phyloP scores from a whole-genome alignment of 192 early-diverging fungal genomes.

The Geranomyces michiganensis region DNA sequence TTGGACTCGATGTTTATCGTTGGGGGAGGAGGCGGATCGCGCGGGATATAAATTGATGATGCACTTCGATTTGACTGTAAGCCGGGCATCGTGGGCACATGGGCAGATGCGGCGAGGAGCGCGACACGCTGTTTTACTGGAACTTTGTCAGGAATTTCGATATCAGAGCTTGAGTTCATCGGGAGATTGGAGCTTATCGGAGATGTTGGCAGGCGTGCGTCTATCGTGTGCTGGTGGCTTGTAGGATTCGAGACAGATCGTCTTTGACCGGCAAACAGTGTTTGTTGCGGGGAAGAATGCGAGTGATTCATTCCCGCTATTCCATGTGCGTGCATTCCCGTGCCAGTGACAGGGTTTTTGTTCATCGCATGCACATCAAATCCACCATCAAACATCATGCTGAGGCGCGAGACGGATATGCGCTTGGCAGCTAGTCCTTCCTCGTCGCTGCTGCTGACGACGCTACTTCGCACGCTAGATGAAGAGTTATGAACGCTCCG shows the following conservation, averaged over 20 bases:
- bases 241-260: background rate
- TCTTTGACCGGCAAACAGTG: background rate
- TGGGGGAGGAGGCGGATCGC: background rate
- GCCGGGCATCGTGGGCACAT: no score
- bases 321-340: no score
- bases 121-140: conserved; percentile 18
- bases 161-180: background rate
- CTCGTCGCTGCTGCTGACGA: background rate
- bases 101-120: background rate
- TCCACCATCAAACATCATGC: conserved; percentile 32
- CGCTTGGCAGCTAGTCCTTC: conserved; percentile 6
- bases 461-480: background rate
- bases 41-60: conserved; percentile 3
- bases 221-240: background rate
- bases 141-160: conserved; percentile 15
- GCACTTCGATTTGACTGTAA: background rate
- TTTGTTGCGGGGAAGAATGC: background rate
- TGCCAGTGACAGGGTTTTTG: background rate
- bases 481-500: conserved; percentile 7
- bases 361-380: conserved; percentile 3
- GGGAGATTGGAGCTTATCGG: background rate
- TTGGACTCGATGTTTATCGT: no score
- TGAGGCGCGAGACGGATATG: conserved; percentile 38
- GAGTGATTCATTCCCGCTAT: background rate
- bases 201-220: background rate